These are phyloP conservation scores for Paraphaeosphaeria minitans DNA, from an alignment of 2,329 filamentous ascomycete genomes.

Conservation along the genomic window DNA sequence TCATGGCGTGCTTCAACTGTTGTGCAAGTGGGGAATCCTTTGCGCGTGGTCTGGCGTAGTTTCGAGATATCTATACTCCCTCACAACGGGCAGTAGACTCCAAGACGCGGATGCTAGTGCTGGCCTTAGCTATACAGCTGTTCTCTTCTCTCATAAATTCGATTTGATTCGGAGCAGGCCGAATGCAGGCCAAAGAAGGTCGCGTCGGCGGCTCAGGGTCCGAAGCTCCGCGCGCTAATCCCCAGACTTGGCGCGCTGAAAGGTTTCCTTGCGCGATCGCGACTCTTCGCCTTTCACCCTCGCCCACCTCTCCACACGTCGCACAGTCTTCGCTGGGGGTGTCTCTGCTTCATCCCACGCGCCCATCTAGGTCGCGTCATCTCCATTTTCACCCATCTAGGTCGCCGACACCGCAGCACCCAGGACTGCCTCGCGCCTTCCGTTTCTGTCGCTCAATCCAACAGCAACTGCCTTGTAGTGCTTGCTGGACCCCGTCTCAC, in stretches of 20 bases:
- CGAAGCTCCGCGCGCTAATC: conserved; percentile 7
- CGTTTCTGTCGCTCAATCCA: conserved; percentile 8
- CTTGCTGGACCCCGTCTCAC: background rate
- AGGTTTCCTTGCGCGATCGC: conserved; percentile 9
- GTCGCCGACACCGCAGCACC: background rate
- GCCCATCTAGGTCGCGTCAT: background rate
- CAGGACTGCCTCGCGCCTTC: conserved; percentile 8
- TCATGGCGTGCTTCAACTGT: conserved; percentile 22
- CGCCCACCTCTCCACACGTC: conserved; percentile 14
- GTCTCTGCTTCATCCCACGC: conserved; percentile 1
- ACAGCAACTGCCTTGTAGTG: conserved; percentile 8
- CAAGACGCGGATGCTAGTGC: background rate
- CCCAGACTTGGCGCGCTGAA: conserved; percentile 24
- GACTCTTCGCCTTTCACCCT: conserved; percentile 12
- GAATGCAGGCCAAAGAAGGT: too few species aligned
- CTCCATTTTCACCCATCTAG: background rate
- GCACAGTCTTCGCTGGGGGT: conserved; percentile 12
- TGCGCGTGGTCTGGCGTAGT: background rate
- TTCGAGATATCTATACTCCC: background rate
- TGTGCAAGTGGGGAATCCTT: background rate
- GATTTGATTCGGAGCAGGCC: conserved; percentile 22
- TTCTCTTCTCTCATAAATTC: conserved; percentile 7
- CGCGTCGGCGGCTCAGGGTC: background rate
- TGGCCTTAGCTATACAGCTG: background rate
- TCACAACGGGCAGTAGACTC: background rate